Percentiles rank a stretch among this genome's conserved stretches.
phyloP scores from a whole-genome alignment of 495 filamentous ascomycete genomes.

The Talaromyces borbonicus region DNA sequence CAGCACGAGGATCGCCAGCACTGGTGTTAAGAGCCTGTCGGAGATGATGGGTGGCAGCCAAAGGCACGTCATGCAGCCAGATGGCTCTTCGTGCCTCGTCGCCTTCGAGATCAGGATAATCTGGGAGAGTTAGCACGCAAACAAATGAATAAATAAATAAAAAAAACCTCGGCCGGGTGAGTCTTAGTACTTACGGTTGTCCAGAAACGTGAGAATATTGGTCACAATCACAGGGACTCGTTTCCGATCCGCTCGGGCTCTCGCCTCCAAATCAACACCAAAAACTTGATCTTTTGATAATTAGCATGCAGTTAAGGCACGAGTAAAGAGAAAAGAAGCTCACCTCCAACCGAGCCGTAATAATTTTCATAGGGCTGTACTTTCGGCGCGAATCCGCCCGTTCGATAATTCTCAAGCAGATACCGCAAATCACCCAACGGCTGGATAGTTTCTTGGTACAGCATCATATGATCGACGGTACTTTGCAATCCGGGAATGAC shows the following conservation, averaged over 20 bases:
- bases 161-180: background rate
- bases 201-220: conserved; percentile 83
- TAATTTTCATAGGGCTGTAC: conserved; percentile 98
- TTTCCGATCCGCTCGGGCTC: conserved; percentile 87
- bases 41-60: conserved; percentile 76
- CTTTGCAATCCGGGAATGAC: conserved; percentile 94
- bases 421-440: conserved; percentile 86
- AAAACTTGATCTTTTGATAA: conserved; percentile 75
- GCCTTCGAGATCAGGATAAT: conserved; percentile 95
- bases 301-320: conserved; percentile 13
- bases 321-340: background rate
- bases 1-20: conserved; percentile 65
- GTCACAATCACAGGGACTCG: conserved; percentile 91
- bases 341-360: conserved; percentile 89
- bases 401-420: conserved; percentile 95
- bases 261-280: conserved; percentile 89
- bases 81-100: conserved; percentile 88
- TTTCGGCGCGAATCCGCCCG: conserved; percentile 79
- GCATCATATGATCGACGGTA: conserved; percentile 94
- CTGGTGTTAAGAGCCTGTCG: conserved; percentile 78
- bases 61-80: conserved; percentile 87
- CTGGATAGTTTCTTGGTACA: conserved; percentile 97
- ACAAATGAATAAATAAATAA: conserved; percentile 12
- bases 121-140: too few relatives aligned
- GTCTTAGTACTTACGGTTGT: conserved; percentile 52